Percentiles rank a stretch among this genome's conserved stretches.
Conservation (phyloP, 352 stramenopile species). For the Pythium myriotylum region DNA sequence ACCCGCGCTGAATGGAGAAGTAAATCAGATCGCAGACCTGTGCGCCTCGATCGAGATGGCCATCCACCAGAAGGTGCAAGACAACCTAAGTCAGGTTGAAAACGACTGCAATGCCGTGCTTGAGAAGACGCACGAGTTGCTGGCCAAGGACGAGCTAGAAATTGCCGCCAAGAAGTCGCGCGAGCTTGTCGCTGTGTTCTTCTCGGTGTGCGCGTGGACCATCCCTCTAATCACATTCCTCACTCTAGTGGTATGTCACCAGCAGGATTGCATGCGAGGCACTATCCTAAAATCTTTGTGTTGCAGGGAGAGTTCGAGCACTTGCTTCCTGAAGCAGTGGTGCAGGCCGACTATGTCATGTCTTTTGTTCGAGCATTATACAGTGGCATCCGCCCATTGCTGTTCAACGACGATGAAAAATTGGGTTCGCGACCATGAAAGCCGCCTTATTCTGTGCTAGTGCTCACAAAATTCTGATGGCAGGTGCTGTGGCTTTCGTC, state of each 20-base stretch:
- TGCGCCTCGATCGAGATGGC: constrained; percentile 48
- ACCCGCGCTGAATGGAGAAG: constrained; percentile 30
- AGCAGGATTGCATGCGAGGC: too few relatives aligned
- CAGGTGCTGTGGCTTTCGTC: constrained; percentile 33
- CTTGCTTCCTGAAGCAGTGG: constrained; percentile 31
- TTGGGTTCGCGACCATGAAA: constrained; percentile 21
- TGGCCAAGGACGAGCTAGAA: constrained; percentile 45
- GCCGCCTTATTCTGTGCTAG: not conserved
- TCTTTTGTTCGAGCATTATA: constrained; percentile 36
- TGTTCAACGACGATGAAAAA: constrained; percentile 33
- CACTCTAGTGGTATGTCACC: constrained; percentile 43
- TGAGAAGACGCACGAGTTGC: constrained; percentile 31
- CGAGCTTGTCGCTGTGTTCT: constrained; percentile 47
- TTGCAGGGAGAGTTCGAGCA: constrained; percentile 45
- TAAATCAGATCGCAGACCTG: constrained; percentile 54
- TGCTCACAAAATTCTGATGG: not conserved
- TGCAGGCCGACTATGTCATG: constrained; percentile 47
- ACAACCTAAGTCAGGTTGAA: constrained; percentile 65
- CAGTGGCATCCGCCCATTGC: constrained; percentile 37
- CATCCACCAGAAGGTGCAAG: constrained; percentile 70
- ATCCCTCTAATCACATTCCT: constrained; percentile 49
- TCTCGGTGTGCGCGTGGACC: constrained; percentile 44
- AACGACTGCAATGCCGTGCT: constrained; percentile 40
- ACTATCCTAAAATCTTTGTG: constrained; percentile 6
- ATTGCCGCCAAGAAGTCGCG: constrained; percentile 45